phyloP scores from a whole-genome alignment of 192 early-diverging fungal species.

The Podila minutissima region DNA sequence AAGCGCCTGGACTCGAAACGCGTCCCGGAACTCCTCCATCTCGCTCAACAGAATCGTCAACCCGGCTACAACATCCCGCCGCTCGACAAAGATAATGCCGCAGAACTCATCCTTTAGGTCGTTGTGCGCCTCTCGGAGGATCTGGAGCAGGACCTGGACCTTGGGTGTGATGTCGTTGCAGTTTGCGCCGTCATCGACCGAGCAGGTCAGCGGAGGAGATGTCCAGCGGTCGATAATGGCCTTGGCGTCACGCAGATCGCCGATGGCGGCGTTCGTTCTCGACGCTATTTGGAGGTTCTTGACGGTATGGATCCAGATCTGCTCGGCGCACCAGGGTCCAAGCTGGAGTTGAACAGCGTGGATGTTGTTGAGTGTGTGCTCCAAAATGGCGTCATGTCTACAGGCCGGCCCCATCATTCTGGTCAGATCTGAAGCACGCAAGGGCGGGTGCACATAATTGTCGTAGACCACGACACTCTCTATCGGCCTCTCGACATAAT shows the following conservation, averaged over 20 bases:
- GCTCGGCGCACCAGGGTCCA: constrained; percentile 84
- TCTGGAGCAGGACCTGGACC: constrained; percentile 48
- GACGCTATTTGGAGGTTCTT: constrained; percentile 47
- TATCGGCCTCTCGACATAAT: neutral
- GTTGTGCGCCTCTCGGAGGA: neutral
- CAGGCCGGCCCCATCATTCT: constrained; percentile 34
- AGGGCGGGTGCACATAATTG: neutral
- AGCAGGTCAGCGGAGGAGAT: constrained; percentile 54
- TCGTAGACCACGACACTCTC: neutral
- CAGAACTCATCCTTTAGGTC: constrained; percentile 60
- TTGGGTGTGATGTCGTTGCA: constrained; percentile 71
- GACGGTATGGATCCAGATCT: constrained; percentile 68
- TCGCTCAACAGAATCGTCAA: constrained; percentile 62
- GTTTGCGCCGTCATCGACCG: neutral
- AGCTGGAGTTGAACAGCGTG: constrained; percentile 57
- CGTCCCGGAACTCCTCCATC: constrained; percentile 59
- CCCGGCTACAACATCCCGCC: constrained; percentile 71
- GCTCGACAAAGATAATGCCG: constrained; percentile 88
- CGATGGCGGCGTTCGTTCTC: constrained; percentile 26
- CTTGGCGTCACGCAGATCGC: constrained; percentile 20
- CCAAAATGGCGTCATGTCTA: constrained; percentile 42
- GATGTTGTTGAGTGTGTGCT: constrained; percentile 53
- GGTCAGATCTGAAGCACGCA: constrained; percentile 25
- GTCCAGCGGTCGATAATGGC: constrained; percentile 39
- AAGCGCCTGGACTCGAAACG: constrained; percentile 47